Evolutionary conservation across 2,329 filamentous ascomycete species (phyloP).

Genomic region (Dichotomopilus funicola): DNA sequence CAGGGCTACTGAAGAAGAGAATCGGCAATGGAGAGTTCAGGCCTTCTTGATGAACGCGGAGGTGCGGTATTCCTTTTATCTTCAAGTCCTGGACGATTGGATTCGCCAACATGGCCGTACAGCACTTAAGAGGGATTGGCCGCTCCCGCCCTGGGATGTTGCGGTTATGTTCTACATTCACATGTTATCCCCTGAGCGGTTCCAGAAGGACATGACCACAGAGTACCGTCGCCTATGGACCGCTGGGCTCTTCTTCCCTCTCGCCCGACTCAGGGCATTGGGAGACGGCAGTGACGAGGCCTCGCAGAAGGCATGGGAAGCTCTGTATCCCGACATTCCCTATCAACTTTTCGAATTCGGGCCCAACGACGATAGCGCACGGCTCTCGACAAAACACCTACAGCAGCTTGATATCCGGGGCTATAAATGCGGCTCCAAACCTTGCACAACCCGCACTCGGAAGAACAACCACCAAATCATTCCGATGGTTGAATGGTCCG

Average conservation of each 20-base stretch:
- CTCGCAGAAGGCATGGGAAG: slow-evolving; percentile 1
- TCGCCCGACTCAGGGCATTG: neutral
- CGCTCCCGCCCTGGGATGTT: slow-evolving; percentile 15
- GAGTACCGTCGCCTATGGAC: slow-evolving; percentile 6
- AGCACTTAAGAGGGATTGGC: neutral
- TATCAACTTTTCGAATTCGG: slow-evolving; percentile 7
- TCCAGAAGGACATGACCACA: neutral
- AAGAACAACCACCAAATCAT: neutral
- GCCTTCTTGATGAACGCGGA: slow-evolving; percentile 14
- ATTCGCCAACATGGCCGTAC: neutral
- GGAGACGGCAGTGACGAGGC: neutral
- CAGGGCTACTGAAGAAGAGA: neutral
- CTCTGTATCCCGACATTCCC: neutral
- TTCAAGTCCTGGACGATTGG: slow-evolving; percentile 6
- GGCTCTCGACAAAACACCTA: neutral
- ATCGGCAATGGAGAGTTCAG: slow-evolving; percentile 8
- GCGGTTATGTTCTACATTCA: slow-evolving; percentile 14
- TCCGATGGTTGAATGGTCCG: slow-evolving; percentile 4
- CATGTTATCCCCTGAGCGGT: slow-evolving; percentile 6
- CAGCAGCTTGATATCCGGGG: neutral
- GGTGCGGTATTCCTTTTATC: slow-evolving; percentile 14
- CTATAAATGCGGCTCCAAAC: slow-evolving; percentile 1
- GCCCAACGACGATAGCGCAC: neutral
- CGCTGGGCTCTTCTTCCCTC: slow-evolving; percentile 7
- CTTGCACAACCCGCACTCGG: neutral